Evolutionary conservation across 2,329 filamentous ascomycete genomes (phyloP), one percentile per base, ranked within the genome.

Genomic region (Scytalidium lignicola): DNA sequence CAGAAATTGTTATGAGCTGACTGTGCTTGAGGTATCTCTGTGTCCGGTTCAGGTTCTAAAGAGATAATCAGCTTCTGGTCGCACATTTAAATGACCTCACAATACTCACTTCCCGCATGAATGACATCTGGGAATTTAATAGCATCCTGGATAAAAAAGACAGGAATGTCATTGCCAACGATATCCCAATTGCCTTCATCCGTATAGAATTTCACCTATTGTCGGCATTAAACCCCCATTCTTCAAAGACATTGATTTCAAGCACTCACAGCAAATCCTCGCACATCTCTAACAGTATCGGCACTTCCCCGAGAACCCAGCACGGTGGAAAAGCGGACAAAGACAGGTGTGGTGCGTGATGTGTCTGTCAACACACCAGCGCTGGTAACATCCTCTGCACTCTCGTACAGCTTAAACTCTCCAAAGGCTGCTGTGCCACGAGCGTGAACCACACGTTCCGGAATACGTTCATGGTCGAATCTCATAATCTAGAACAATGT

Each of bases 271-370:
- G 88, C 86, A 55, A 92, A 93, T 1, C 88, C 88, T 32, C 87
- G 80, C 2, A 90, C 85, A 71, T 93, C 88, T n/a, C 88, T 80
- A 1, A 90, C 88, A 0, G 86, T 91, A 62, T 93, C 88, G 5
- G 87, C 85, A 46, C 83, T 88, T 12, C 88, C 88, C 28, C 83
- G 77, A 62, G 82, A 88, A 6, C 86, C 86, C 2, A 88, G 74
- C 0, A 89, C 88, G 0, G 88, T 92, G 0, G 87, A 92, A 65
- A 93, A 91, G 0, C 88, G 82, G 15, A 86, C 61, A 61, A 89
- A 88, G 1, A 88, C 71, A 0, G 76, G 82, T 0, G 86, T 90
- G 28, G 75, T 78, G 23, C 83, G 76, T 0, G 78, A 80, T 0
- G 83, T 88, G 53, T 88, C 85, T 1, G 79, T 88, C 42, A 89